Evolutionary conservation across 768 basidiomycete species (phyloP).

Genomic region (Cyclocybe aegerita): DNA sequence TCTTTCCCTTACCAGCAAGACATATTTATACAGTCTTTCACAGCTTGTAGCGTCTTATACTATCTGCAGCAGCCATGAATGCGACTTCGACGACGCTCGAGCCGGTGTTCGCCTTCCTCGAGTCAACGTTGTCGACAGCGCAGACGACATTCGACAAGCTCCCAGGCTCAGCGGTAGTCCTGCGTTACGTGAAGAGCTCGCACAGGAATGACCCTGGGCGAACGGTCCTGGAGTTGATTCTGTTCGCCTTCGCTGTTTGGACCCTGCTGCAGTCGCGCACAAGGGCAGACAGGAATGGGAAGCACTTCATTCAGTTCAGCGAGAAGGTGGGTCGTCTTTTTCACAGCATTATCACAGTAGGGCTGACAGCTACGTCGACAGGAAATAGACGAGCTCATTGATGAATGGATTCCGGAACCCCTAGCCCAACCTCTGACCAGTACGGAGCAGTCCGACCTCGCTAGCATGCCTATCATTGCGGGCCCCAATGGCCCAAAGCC

Average conservation of each 20-base stretch:
- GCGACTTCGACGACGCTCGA: conserved; percentile 35
- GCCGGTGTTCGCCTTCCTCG: conserved; percentile 63
- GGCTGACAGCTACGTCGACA: not conserved
- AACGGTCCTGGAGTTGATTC: conserved; percentile 84
- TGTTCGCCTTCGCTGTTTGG: conserved; percentile 84
- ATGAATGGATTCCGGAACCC: conserved; percentile 91
- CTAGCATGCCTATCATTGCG: conserved; percentile 69
- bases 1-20: no score
- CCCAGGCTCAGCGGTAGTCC: conserved; percentile 80
- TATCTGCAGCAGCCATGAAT: conserved; percentile 20
- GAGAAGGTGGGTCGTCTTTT: conserved; percentile 67
- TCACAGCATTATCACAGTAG: not conserved
- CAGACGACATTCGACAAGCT: conserved; percentile 72
- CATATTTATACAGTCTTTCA: no score
- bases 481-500: conserved; percentile 86
- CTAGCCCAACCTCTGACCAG: conserved; percentile 63
- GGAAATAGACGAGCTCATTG: conserved; percentile 97
- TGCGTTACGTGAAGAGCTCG: conserved; percentile 91
- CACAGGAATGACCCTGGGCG: conserved; percentile 96
- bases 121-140: conserved; percentile 54
- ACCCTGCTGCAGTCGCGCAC: conserved; percentile 92
- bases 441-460: conserved; percentile 67
- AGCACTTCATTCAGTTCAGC: conserved; percentile 87
- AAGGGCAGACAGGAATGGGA: conserved; percentile 77
- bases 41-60: no score